Base-by-base conservation (phyloP, 2,329 filamentous ascomycete species). In the Talaromyces sp. region DNA sequence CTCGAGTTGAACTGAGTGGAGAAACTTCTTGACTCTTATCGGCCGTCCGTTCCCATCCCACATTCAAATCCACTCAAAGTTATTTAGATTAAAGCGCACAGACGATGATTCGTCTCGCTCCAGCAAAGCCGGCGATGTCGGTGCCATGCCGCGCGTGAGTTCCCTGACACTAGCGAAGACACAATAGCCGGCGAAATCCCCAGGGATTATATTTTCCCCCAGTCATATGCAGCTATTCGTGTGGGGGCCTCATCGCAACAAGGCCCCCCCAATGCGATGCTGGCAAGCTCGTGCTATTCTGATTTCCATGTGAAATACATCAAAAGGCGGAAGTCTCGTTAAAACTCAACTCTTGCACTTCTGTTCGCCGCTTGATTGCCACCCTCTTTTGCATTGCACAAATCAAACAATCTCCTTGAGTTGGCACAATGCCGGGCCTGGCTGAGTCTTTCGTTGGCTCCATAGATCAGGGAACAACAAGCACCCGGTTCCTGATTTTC, bases 391-490 rank as follows among this genome's bases (percentile, higher is more conserved):
- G 7, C 27, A 5, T 9, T n/a, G 14, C 59, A 16, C 27, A 7
- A 14, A 52, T 27, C 47, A 11, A 35, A 19, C 47, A 52, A 41
- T 16, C 16, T 9, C 16, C 11, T 14, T 11, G 50, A 24, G 8
- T 13, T 33, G 43, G 10, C 54, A 58, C 16, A 41, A 66, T 66
- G 64, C 52, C 60, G 13, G 57, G 56, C 19, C 14, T 56, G 19
- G 63, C 69, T 37, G 70, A 76, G 16, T 66, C 64, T 9, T 96
- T 91, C 73, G 88, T 96, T 64, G 93, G 92, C 60, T 91, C 90
- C 68, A 93, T 97, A 73, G 93, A 97, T 74, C 92, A 96, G 73
- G 93, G 93, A 60, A 97, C 93, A 14, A 96, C 93, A 19, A 94
- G 90, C 64, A 91, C 92, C 27, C 85, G 93, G 56, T 96, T 97